Evolutionary conservation across 1,139 yeast genomes (phyloP), one percentile per base, ranked within the genome.

Genomic region (Hyphopichia burtonii): DNA sequence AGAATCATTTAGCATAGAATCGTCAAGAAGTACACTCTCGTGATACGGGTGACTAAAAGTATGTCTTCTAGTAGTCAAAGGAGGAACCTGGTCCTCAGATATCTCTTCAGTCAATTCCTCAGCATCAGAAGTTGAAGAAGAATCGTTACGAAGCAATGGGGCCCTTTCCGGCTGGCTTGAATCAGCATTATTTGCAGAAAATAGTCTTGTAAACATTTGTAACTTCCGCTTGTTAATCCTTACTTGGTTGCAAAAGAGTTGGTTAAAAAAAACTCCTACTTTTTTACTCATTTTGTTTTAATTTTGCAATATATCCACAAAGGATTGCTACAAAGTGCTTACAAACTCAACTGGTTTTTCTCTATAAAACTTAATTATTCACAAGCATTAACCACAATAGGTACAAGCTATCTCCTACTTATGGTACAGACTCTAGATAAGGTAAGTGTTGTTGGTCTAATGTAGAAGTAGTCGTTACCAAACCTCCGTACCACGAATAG

Each of bases 41-140:
- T 32, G 41, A 20, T 15, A 27, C 4, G 41, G 41, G 15, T 34
- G 23, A 19, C 37, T 17, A 19, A 38, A 34, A 14, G 41, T 34
- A 23, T 33, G 34, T n/a, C 37, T 25, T 28, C 37, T 38, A 5
- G 18, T 18, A 15, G 41, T 18, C 12, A 38, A 10, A 7, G 30
- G 18, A 1, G 37, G 41, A 11, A 38, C 28, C 1, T 37, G 27
- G 10, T 11, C 11, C 11, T 16, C n/a, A 4, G 15, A 16, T 3
- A 37, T 22, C n/a, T 30, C 34, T 31, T 37, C 41, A 14, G 27
- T 33, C 3, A 20, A 4, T 5, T 12, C 27, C 4, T 7, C 28
- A 10, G n/a, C 12, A n/a, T 32, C 36, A 4, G 40, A 38, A n/a
- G 31, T 15, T 11, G 39, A 37, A n/a, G 39, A 12, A 3, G 35